phyloP scores from a whole-genome alignment of 352 stramenopile genomes.

The Phytophthora citricola region DNA sequence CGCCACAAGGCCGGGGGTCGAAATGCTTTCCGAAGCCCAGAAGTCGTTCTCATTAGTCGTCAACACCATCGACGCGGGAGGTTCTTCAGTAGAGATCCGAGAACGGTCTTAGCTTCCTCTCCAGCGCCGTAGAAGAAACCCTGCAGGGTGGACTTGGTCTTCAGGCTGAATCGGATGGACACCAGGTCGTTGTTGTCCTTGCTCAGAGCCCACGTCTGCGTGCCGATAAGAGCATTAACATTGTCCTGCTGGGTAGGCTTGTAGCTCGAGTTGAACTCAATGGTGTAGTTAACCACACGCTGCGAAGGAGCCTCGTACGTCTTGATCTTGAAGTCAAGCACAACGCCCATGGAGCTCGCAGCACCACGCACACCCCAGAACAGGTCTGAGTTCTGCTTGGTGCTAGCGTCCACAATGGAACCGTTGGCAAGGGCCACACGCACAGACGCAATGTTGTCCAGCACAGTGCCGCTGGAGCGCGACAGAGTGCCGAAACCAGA shows the following conservation, averaged over 20 bases:
- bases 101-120: constrained; percentile 9
- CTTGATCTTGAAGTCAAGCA: constrained; percentile 34
- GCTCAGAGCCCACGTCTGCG: constrained; percentile 29
- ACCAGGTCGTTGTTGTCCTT: constrained; percentile 35
- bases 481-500: constrained; percentile 31
- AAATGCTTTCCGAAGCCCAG: constrained; percentile 23
- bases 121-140: constrained; percentile 28
- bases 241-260: constrained; percentile 34
- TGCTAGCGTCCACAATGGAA: constrained; percentile 28
- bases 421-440: constrained; percentile 34
- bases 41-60: constrained; percentile 24
- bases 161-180: constrained; percentile 30
- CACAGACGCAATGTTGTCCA: constrained; percentile 34
- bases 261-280: constrained; percentile 18
- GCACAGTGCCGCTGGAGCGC: constrained; percentile 23
- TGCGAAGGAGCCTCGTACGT: constrained; percentile 22
- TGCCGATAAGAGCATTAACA: constrained; percentile 30
- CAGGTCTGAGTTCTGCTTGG: constrained; percentile 29
- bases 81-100: constrained; percentile 26
- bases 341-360: constrained; percentile 13
- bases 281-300: constrained; percentile 28
- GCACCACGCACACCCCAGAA: constrained; percentile 5
- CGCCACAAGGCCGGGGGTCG: constrained; percentile 25
- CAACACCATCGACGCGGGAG: constrained; percentile 25
- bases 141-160: constrained; percentile 19